Evolutionary conservation across 306 rosid species (phyloP), one percentile per base, ranked within the genome.

Genomic region (Cucumis melo): DNA sequence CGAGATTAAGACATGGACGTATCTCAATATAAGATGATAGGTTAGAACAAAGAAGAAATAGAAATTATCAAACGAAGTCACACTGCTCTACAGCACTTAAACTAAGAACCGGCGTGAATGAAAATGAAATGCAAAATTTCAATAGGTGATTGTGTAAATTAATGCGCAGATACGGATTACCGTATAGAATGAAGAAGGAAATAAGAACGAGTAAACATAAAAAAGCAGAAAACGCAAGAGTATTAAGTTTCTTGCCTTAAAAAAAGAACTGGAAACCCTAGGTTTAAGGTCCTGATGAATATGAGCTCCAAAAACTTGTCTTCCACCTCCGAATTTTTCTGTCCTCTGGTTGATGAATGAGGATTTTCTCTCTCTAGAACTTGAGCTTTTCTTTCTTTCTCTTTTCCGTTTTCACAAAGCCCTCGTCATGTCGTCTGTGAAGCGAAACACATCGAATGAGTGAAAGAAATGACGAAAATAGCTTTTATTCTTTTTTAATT

Each of bases 261-360:
- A 58, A 78, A 79, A 57, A 68, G 81, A 87, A 77, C 74, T 72
- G 63, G 61, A 82, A 87, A 89, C 92, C 92, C 97, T 91, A 89
- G 85, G 81, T 84, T 50, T 0, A 7, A 79, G 79, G 29, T 60
- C 36, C 36, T 32, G 62, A 72, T 60, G 77, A 48, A 78, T 55
- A 42, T 51, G 7, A 63, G 76, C 77, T 23, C 78, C 46, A 68
- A 71, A 38, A 64, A 50, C 62, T 58, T 67, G 12, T 55, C 27
- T 27, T 38, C 41, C 61, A n/a, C 46, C 55, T 78, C 78, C 12
- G 75, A 58, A 23, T 50, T 46, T 66, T 8, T 66, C 73, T 70
- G 58, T 46, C 58, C 27, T 39, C 16, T 48, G 21, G 21, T 58
- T 74, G 48, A 42, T 72, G 14, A 75, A 27, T 79, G 64, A 44